Base-by-base conservation (phyloP, 2,329 filamentous ascomycete genomes). In the Diaporthe longicolla region DNA sequence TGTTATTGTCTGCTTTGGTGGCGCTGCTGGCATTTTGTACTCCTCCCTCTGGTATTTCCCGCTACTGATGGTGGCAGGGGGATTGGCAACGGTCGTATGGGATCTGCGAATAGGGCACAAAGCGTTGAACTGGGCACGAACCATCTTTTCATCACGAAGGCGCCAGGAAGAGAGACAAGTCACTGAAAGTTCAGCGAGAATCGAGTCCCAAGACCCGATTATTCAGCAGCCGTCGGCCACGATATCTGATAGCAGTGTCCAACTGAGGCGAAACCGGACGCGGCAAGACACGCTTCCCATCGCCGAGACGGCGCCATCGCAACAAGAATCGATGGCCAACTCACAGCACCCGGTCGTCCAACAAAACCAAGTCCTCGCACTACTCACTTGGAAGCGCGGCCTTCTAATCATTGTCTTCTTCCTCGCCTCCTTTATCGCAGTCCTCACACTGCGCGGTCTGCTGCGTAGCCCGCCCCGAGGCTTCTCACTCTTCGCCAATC, bases 11-110 rank as follows among this genome's bases (percentile, higher is more conserved):
- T 65, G 59, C 43, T 48, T 65, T 15, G 40, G 40, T 6, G 59
- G 59, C 0, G 59, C 59, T 32, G 59, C 59, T 0, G 93, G 93
- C 0, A 82, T 95, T 76, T 85, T 93, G 65, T 94, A 94, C 77
- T 94, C 91, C 66, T 89, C 92, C 0, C 82, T 95, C 0, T 95
- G 93, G 93, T 95, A 93, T 77, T 95, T 94, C 59, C 93, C 93
- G 0, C 78, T 90, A 0, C 79, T 95, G 6, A 91, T 94, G 82
- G 77, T 88, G 0, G 76, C 85, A 1, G 89, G 87, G 0, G 93
- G 92, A 0, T 15, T 86, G 1, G 80, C 82, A 0, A 89, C 90
- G 0, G 80, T 90, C 0, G 70, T 89, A 0, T 91, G 89, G 84
- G 92, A 94, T 80, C 84, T 83, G 57, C 84, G 85, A 19, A 35